Percentiles rank a stretch among this genome's conserved stretches.
These are phyloP conservation scores for Neofusicoccum sp. DNA, from an alignment of 2,329 filamentous ascomycete genomes.

Conservation along the genomic window DNA sequence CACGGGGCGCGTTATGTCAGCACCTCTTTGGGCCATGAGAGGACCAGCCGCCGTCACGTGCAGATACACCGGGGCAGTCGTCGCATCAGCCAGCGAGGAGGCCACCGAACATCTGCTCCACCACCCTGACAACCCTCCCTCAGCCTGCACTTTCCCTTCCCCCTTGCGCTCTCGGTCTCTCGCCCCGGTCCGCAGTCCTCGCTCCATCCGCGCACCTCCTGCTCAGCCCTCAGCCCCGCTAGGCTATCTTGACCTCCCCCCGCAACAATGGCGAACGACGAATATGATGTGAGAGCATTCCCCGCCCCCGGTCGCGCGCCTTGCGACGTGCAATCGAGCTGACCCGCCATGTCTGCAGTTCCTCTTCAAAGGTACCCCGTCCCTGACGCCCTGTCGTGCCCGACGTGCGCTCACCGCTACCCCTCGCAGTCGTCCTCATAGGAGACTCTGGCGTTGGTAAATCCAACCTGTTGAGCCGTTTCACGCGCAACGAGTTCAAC, in stretches of 20 bases:
- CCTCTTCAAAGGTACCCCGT: constrained; percentile 86
- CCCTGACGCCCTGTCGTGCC: constrained; percentile 23
- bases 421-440: constrained; percentile 81
- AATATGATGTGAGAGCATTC: constrained; percentile 89
- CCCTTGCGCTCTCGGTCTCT: background rate
- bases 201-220: background rate
- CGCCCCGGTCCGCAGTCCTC: background rate
- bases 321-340: constrained; percentile 24
- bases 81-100: constrained; percentile 20
- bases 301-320: constrained; percentile 29
- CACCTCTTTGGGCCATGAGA: background rate
- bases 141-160: constrained; percentile 26
- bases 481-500: constrained; percentile 99
- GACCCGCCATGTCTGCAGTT: constrained; percentile 61
- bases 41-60: background rate
- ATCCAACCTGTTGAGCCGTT: constrained; percentile 98
- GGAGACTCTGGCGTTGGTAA: constrained; percentile 99
- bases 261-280: constrained; percentile 90
- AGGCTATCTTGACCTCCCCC: constrained; percentile 3
- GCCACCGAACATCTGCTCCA: constrained; percentile 17
- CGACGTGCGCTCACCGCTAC: constrained; percentile 32
- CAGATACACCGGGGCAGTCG: constrained; percentile 5
- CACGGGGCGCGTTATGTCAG: background rate
- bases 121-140: constrained; percentile 21
- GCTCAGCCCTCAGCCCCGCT: background rate